These are phyloP conservation scores for Chrysanthemum lavandulifolium DNA, from an alignment of 129 eudicot species.

Conservation along the genomic window DNA sequence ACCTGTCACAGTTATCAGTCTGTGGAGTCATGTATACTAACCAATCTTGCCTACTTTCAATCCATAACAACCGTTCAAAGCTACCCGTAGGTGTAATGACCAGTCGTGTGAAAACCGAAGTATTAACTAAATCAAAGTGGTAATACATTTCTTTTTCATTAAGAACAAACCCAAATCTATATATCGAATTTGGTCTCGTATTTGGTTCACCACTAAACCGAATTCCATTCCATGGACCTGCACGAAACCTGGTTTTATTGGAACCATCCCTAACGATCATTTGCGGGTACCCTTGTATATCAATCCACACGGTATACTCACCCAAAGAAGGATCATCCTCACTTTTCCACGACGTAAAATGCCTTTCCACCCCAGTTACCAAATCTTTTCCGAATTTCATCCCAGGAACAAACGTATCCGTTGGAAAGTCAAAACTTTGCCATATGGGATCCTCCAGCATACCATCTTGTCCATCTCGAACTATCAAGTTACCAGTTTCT, in stretches of 20 bases:
- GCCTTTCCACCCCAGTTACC: slow-evolving; percentile 29
- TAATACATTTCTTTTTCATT: slow-evolving; percentile 34
- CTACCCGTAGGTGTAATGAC: slow-evolving; percentile 31
- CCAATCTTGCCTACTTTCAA: slow-evolving; percentile 34
- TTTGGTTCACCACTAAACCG: slow-evolving; percentile 43
- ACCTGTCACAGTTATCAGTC: slow-evolving; percentile 42
- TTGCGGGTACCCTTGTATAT: slow-evolving; percentile 45
- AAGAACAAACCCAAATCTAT: slow-evolving; percentile 31
- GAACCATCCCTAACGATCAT: slow-evolving; percentile 20
- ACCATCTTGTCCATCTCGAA: slow-evolving; percentile 26
- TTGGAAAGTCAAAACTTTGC: slow-evolving; percentile 68
- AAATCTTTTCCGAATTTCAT: slow-evolving; percentile 47
- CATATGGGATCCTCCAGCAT: slow-evolving; percentile 34
- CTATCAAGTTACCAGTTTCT: slow-evolving; percentile 51
- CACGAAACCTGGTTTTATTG: slow-evolving; percentile 10
- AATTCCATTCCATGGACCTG: slow-evolving; percentile 61
- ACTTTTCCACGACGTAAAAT: slow-evolving; percentile 44
- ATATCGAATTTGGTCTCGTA: slow-evolving; percentile 18
- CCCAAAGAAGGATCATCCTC: slow-evolving; percentile 48
- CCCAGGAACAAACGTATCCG: slow-evolving; percentile 51
- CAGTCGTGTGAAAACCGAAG: slow-evolving; percentile 31
- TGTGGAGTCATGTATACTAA: slow-evolving; percentile 26
- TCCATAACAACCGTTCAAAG: slow-evolving; percentile 29
- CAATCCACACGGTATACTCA: slow-evolving; percentile 26
- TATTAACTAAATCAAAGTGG: slow-evolving; percentile 26